Base-by-base conservation (phyloP, 805 yeast species). In the Sugiyamaella chiloensis region DNA sequence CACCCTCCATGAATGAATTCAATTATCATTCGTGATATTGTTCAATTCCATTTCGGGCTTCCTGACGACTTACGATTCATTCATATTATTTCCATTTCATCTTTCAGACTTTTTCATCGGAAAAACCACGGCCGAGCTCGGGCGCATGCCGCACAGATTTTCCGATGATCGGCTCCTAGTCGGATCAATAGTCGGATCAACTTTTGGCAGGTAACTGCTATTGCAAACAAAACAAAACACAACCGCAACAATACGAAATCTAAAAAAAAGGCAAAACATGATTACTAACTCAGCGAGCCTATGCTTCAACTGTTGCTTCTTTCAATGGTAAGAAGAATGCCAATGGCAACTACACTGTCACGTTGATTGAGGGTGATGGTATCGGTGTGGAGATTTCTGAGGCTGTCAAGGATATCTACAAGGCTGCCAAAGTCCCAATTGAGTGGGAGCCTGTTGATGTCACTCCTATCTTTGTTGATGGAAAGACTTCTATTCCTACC, bases 301-400 rank as follows among this genome's bases (percentile, higher is more conserved):
- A 64, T 54, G 62, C 65, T 40, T 57, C 64, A 34, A 52, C 66
- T 12, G 74, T 71, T 34, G 75, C 75, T 47, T 60, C 66, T 26
- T 71, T 63, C 63, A 65, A 61, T 44, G 75, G 71, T 47, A 53
- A 59, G 54, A 68, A 68, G 60, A 68, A 68, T 49, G 59, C 66
- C 40, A 61, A 61, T 57, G 98, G 98, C 56, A 86, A 85, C 63
- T 91, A 81, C 75, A 81, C 87, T 47, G 99, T 93, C 55, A 91
- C 99, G 39, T 77, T 93, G 74, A 91, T 93, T 62, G 97, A 90
- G 73, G 98, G 98, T 74, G 98, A 91, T 67, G 99, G 99, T 78
- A 89, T 91, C 60, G 99, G 99, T 61, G 78, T 83, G 44, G 99
- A 93, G 72, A 93, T 93, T 68, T 85, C 98, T 57, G 81, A 86